Evolutionary conservation across 768 basidiomycete species (phyloP).

Genomic region (Xanthoconium stramineum): DNA sequence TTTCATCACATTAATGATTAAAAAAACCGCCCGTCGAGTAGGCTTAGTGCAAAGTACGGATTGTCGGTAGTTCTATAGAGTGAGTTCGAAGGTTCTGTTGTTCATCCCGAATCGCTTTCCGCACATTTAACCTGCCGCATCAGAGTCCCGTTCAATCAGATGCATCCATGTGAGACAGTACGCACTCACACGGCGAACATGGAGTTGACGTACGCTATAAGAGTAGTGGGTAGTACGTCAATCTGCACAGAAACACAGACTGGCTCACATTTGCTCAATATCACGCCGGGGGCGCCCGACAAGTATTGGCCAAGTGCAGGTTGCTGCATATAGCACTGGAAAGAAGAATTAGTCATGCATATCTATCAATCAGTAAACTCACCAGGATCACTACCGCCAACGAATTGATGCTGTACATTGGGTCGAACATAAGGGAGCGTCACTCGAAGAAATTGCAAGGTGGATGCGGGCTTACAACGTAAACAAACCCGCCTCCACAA

Average conservation of each 20-base stretch:
- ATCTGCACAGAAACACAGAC: not conserved
- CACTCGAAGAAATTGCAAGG: not conserved
- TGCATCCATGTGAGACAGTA: not conserved
- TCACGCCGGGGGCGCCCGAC: constrained; percentile 3
- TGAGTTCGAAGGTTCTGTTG: not conserved
- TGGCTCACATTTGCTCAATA: constrained; percentile 15
- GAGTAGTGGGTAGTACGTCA: not conserved
- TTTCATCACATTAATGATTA: too few species aligned
- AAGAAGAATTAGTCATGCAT: not conserved
- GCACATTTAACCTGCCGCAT: constrained; percentile 6
- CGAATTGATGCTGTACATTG: constrained; percentile 6
- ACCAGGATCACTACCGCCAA: constrained; percentile 12
- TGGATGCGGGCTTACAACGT: constrained; percentile 9
- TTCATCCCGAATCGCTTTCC: constrained; percentile 15
- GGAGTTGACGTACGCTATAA: constrained; percentile 19
- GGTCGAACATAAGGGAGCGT: not conserved
- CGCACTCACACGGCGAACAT: constrained; percentile 22
- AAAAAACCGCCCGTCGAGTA: not conserved
- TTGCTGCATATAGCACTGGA: constrained; percentile 10
- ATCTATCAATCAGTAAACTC: not conserved
- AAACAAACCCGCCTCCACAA: constrained; percentile 12
- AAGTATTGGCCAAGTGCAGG: not conserved
- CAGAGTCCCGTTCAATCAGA: not conserved
- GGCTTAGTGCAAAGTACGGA: not conserved
- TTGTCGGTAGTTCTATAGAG: constrained; percentile 7